A percentile compares a stretch with the other conserved stretches of the same genome.
Conservation (phyloP, 2,329 filamentous ascomycete species). For the Diplodia mutila region DNA sequence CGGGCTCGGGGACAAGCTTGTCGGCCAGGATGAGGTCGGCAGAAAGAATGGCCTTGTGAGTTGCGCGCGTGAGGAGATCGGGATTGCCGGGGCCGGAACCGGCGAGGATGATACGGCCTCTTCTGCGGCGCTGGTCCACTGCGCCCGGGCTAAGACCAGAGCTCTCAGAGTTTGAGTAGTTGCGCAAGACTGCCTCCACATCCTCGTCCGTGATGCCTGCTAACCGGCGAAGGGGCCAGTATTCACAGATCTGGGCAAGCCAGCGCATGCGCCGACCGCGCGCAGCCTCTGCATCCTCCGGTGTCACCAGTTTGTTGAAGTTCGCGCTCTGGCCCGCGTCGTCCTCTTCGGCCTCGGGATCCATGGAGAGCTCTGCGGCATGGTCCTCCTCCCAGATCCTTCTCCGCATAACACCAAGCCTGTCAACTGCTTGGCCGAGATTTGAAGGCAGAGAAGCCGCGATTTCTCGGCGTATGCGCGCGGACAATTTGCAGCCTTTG, state of each 20-base stretch:
- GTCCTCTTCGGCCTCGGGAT: constrained; percentile 58
- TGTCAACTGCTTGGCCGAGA: constrained; percentile 75
- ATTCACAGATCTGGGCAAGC: constrained; percentile 96
- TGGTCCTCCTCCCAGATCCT: constrained; percentile 54
- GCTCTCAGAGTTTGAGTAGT: constrained; percentile 60
- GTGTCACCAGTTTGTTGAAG: constrained; percentile 82
- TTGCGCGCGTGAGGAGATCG: constrained; percentile 83
- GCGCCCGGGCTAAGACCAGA: constrained; percentile 35
- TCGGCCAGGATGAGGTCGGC: constrained; percentile 83
- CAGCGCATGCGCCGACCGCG: constrained; percentile 86
- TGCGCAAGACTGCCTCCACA: constrained; percentile 73
- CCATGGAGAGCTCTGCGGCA: constrained; percentile 51
- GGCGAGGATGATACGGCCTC: constrained; percentile 80
- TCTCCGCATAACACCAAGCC: constrained; percentile 64
- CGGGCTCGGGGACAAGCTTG: constrained; percentile 81
- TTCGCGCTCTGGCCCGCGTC: constrained; percentile 74
- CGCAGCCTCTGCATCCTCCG: constrained; percentile 72
- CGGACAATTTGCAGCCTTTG: constrained; percentile 89
- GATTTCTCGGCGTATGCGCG: constrained; percentile 85
- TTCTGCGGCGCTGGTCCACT: constrained; percentile 37
- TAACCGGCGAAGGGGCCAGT: constrained; percentile 88
- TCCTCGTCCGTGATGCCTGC: constrained; percentile 80
- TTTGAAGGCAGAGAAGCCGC: constrained; percentile 75
- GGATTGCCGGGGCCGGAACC: constrained; percentile 93
- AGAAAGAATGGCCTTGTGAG: constrained; percentile 72